These are phyloP conservation scores for Zhuliangozyma blackwelliae DNA, from an alignment of 1,139 yeast genomes.

Conservation along the genomic window DNA sequence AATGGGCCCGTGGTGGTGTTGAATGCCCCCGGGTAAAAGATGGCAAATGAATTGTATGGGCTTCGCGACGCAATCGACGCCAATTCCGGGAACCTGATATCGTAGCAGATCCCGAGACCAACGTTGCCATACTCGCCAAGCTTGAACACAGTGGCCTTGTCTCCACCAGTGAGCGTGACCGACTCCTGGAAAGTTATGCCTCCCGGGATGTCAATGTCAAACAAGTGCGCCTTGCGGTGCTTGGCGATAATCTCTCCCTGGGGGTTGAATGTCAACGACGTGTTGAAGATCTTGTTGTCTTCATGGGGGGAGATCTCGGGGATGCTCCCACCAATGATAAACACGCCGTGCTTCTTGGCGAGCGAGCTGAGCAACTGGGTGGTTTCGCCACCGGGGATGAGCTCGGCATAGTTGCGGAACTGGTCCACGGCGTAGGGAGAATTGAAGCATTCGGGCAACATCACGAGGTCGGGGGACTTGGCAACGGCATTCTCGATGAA, in stretches of 20 bases:
- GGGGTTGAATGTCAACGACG: constrained; percentile 71
- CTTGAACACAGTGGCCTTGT: constrained; percentile 70
- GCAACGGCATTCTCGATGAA: constrained; percentile 48
- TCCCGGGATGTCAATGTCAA: constrained; percentile 87
- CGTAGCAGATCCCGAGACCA: constrained; percentile 92
- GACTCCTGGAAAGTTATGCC: constrained; percentile 87
- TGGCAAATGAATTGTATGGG: constrained; percentile 71
- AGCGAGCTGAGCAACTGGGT: constrained; percentile 54
- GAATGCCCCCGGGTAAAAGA: constrained; percentile 94
- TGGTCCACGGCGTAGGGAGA: constrained; percentile 90
- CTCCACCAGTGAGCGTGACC: constrained; percentile 69
- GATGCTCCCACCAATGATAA: constrained; percentile 83
- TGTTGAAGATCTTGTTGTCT: constrained; percentile 64
- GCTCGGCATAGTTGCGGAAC: constrained; percentile 81
- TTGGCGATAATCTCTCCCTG: constrained; percentile 73
- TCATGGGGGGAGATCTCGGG: constrained; percentile 60
- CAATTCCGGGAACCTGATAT: constrained; percentile 86
- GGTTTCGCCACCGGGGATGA: constrained; percentile 67
- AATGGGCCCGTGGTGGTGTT: constrained; percentile 94
- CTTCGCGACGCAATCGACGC: constrained; percentile 75
- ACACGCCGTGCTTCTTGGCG: constrained; percentile 59
- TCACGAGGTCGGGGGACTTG: constrained; percentile 51
- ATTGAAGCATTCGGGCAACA: constrained; percentile 89
- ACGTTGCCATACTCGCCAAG: constrained; percentile 69
- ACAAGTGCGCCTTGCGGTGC: constrained; percentile 85